Evolutionary conservation across 2,329 filamentous ascomycete species (phyloP).

Genomic region (Colletotrichum sp.): DNA sequence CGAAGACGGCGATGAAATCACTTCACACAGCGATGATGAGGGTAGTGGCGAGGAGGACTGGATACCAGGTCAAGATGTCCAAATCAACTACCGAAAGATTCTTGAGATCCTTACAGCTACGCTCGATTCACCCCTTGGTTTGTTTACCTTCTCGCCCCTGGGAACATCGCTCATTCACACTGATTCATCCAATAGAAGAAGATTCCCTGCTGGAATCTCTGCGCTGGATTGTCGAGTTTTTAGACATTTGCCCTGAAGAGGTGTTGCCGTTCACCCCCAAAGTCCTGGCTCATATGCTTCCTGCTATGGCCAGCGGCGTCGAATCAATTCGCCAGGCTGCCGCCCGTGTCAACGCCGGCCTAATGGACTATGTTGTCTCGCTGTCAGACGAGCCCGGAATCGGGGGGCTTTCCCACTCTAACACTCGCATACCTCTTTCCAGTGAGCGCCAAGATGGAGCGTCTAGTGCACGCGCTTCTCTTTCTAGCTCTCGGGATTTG

Average conservation of each 20-base stretch:
- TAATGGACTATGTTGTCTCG: constrained; percentile 95
- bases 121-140: constrained; percentile 81
- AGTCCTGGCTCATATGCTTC: constrained; percentile 88
- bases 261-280: constrained; percentile 94
- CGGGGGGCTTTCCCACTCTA: constrained; percentile 35
- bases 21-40: constrained; percentile 61
- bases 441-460: constrained; percentile 51
- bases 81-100: constrained; percentile 91
- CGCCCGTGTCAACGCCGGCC: constrained; percentile 83
- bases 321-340: constrained; percentile 90
- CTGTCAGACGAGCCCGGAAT: constrained; percentile 73
- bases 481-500: constrained; percentile 58
- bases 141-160: constrained; percentile 25
- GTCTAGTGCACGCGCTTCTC: constrained; percentile 56
- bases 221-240: constrained; percentile 94
- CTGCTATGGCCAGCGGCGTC: constrained; percentile 90
- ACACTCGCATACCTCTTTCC: constrained; percentile 47
- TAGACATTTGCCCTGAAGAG: constrained; percentile 97
- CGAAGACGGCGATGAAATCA: constrained; percentile 67
- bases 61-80: constrained; percentile 96
- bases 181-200: constrained; percentile 65
- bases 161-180: neutral
- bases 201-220: constrained; percentile 90
- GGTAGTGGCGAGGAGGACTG: constrained; percentile 85
- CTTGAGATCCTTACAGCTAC: constrained; percentile 91